Evolutionary conservation across 257 asterid species (phyloP).

Genomic region (Solanum pinnatisectum): DNA sequence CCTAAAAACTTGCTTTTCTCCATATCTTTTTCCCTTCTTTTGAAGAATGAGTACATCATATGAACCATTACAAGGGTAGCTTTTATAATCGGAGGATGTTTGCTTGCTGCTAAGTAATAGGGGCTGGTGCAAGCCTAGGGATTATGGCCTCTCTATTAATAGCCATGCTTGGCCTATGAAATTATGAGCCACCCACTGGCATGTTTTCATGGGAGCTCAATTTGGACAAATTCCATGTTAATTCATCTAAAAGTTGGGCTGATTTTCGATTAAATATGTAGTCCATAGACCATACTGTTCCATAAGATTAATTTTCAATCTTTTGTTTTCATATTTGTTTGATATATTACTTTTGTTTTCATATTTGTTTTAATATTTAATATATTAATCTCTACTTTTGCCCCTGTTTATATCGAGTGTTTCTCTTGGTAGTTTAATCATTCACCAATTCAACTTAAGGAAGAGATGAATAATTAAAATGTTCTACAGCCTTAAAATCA

Average conservation of each 20-base stretch:
- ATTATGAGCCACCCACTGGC: too few species aligned
- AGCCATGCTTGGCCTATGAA: too few species aligned
- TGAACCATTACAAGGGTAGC: neutral
- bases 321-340: too few species aligned
- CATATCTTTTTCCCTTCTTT: neutral
- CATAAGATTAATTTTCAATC: too few species aligned
- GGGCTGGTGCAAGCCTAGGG: neutral
- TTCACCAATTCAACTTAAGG: too few species aligned
- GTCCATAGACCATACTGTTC: neutral
- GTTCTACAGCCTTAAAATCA: constrained; percentile 16
- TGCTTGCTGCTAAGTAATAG: neutral
- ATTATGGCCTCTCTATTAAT: too few species aligned
- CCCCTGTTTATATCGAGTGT: neutral
- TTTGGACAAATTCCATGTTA: too few species aligned
- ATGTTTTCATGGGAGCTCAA: too few species aligned
- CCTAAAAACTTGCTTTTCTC: neutral
- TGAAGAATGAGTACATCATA: neutral
- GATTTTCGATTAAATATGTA: neutral
- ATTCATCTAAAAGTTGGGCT: too few species aligned
- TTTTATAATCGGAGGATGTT: neutral
- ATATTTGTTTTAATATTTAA: too few species aligned
- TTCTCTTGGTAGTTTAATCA: too few species aligned
- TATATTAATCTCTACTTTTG: neutral
- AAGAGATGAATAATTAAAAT: neutral
- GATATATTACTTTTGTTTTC: too few species aligned